These are phyloP conservation scores for Clitopilus passeckerianus DNA, from an alignment of 768 basidiomycete species.

Conservation along the genomic window DNA sequence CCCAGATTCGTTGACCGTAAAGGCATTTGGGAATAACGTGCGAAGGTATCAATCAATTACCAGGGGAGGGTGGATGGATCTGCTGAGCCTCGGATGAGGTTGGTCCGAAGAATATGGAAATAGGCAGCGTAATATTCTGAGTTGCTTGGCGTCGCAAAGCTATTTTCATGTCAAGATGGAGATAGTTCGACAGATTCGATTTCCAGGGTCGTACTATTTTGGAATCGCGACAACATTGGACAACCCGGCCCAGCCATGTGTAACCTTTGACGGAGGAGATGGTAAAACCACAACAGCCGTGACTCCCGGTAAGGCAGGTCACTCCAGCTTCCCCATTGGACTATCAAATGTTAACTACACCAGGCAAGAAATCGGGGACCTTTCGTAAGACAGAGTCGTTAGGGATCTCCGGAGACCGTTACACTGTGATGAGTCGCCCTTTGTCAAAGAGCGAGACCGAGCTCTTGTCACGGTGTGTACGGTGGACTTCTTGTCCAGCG, in stretches of 20 bases:
- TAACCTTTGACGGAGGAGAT: conserved; percentile 1
- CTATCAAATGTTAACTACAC: neutral
- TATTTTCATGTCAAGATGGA: neutral
- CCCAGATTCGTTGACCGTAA: neutral
- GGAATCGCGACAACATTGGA: neutral
- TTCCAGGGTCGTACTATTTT: neutral
- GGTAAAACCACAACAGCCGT: neutral
- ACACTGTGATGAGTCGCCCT: neutral
- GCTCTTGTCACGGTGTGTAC: neutral
- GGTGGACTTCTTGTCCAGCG: neutral
- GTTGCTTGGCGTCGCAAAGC: neutral
- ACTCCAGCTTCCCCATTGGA: neutral
- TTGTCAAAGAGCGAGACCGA: neutral
- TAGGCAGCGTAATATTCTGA: neutral
- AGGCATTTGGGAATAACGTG: neutral
- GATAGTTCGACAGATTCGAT: neutral
- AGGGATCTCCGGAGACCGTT: neutral
- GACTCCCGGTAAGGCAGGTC: neutral
- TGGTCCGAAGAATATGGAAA: conserved; percentile 1
- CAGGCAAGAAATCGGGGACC: neutral
- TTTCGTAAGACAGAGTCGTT: neutral
- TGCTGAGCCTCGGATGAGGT: neutral
- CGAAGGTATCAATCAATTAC: conserved; percentile 1
- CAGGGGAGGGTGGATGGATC: neutral
- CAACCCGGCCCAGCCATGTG: neutral